Conservation (phyloP, 495 filamentous ascomycete species). For the Aspergillus carlsbadensis region DNA sequence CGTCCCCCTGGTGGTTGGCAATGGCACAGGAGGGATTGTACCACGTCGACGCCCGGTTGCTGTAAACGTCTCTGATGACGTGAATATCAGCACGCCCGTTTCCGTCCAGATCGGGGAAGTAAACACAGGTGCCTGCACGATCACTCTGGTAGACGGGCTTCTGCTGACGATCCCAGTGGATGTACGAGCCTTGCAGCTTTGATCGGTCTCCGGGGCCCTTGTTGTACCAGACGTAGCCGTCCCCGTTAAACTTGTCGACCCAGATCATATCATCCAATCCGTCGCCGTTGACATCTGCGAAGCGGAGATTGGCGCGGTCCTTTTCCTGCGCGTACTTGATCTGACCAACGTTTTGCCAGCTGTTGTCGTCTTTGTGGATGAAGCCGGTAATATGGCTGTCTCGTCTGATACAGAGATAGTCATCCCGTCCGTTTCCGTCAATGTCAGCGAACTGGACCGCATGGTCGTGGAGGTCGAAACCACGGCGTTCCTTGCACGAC, state of each 20-base stretch:
- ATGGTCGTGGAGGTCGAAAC: background rate
- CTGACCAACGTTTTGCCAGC: background rate
- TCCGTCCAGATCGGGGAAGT: constrained; percentile 5
- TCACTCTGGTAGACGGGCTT: background rate
- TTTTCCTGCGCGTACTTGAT: background rate
- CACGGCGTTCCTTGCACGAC: background rate
- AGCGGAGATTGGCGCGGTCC: constrained; percentile 5
- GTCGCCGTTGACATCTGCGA: constrained; percentile 5
- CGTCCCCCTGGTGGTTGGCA: background rate
- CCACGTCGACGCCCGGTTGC: background rate
- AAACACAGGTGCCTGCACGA: background rate
- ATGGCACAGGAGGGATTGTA: background rate
- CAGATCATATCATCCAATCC: background rate
- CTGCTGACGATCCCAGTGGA: background rate
- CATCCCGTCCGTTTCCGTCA: background rate
- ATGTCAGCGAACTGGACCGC: background rate
- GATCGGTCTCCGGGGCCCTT: background rate
- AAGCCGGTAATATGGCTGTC: background rate
- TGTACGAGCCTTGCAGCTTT: background rate
- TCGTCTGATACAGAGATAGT: constrained; percentile 1
- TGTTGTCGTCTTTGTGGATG: background rate
- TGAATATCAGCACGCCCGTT: constrained; percentile 7
- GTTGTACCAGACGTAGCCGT: constrained; percentile 10
- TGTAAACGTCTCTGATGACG: background rate
- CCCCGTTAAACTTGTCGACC: constrained; percentile 9